These are phyloP conservation scores for Calonectria leucothoes DNA, from an alignment of 2,329 filamentous ascomycete genomes.

Conservation along the genomic window DNA sequence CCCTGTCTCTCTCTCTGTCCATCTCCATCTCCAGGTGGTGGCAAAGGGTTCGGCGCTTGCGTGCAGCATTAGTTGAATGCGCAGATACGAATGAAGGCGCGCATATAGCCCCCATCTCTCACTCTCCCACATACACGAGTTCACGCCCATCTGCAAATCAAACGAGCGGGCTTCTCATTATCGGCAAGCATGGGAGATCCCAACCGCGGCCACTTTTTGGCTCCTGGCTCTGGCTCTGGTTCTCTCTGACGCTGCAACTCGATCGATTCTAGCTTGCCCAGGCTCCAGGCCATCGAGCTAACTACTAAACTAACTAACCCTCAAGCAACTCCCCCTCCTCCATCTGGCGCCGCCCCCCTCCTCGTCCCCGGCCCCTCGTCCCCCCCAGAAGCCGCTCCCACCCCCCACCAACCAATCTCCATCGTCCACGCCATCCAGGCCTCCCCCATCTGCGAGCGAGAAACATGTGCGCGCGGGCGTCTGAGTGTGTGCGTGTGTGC, in stretches of 20 bases:
- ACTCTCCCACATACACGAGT: neutral
- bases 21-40: neutral
- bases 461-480: conserved; percentile 35
- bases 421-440: conserved; percentile 41
- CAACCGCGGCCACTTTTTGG: neutral
- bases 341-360: neutral
- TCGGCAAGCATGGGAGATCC: conserved; percentile 1
- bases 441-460: conserved; percentile 21
- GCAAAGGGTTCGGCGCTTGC: conserved; percentile 17
- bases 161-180: neutral
- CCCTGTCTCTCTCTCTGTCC: too few relatives aligned
- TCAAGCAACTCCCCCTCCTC: neutral
- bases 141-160: neutral
- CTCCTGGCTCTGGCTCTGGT: too few relatives aligned
- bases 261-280: neutral
- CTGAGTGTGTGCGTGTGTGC: conserved; percentile 22
- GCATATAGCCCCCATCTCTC: conserved; percentile 15
- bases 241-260: too few relatives aligned
- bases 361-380: neutral
- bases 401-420: conserved; percentile 38
- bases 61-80: conserved; percentile 13
- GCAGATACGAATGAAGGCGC: conserved; percentile 7
- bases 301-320: too few relatives aligned
- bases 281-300: neutral
- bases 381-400: conserved; percentile 2